Conservation (phyloP, 495 filamentous ascomycete species). For the Penicillium pancosmium region DNA sequence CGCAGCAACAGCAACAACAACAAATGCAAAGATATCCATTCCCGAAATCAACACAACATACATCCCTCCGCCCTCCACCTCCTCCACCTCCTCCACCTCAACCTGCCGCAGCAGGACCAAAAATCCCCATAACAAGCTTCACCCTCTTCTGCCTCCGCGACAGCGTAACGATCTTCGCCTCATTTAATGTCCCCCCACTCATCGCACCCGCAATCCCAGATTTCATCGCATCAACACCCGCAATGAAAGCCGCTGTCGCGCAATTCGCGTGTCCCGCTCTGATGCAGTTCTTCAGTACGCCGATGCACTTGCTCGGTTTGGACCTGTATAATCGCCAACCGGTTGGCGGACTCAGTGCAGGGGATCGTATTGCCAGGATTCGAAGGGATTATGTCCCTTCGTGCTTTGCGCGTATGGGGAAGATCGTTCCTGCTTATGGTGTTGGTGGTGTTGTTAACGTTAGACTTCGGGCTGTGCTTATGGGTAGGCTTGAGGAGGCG, state of each 20-base stretch:
- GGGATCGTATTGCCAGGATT: slow-evolving; percentile 64
- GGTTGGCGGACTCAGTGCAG: slow-evolving; percentile 48
- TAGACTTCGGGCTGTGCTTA: slow-evolving; percentile 63
- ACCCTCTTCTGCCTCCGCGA: slow-evolving; percentile 81
- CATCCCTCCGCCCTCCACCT: slow-evolving; percentile 56
- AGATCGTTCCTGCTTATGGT: slow-evolving; percentile 94
- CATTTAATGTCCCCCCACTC: slow-evolving; percentile 85
- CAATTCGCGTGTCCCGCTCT: slow-evolving; percentile 82
- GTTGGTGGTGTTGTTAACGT: slow-evolving; percentile 88
- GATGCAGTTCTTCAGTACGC: slow-evolving; percentile 81
- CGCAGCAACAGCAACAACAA: not conserved
- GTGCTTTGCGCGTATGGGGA: slow-evolving; percentile 77
- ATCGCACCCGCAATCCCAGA: slow-evolving; percentile 58
- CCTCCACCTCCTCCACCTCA: not conserved
- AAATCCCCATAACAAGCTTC: slow-evolving; percentile 61
- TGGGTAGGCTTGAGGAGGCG: slow-evolving; percentile 51
- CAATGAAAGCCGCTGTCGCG: slow-evolving; percentile 63
- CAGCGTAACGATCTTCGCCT: slow-evolving; percentile 89
- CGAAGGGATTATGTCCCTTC: slow-evolving; percentile 77
- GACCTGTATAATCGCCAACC: slow-evolving; percentile 82
- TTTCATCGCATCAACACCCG: slow-evolving; percentile 49
- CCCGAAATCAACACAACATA: slow-evolving; percentile 36
- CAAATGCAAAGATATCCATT: too few relatives aligned
- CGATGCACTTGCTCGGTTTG: slow-evolving; percentile 84
- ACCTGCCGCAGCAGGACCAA: slow-evolving; percentile 23